phyloP scores from a whole-genome alignment of 169 alveolate genomes.

The Babesia caballi region DNA sequence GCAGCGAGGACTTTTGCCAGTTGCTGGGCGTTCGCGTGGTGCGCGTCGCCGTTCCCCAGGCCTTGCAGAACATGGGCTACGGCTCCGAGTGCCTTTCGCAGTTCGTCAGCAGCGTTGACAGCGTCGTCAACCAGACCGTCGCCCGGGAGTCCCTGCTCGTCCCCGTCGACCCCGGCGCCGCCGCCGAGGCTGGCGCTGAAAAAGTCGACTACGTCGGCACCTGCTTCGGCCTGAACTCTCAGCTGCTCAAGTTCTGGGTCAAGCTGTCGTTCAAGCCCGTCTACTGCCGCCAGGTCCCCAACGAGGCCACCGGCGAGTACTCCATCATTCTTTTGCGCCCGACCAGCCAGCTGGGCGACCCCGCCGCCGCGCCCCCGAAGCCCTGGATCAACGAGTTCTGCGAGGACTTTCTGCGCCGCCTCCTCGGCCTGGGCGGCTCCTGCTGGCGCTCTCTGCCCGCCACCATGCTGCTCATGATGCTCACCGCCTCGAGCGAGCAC shows the following conservation, averaged over 20 bases:
- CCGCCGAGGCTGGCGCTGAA: slow-evolving; percentile 15
- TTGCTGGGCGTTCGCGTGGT: slow-evolving; percentile 90
- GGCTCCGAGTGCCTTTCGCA: slow-evolving; percentile 92
- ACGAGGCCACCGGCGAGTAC: slow-evolving; percentile 96
- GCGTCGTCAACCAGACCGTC: slow-evolving; percentile 28
- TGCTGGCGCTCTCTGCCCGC: slow-evolving; percentile 59
- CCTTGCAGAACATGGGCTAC: slow-evolving; percentile 95
- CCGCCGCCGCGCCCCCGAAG: not conserved
- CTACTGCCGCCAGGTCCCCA: slow-evolving; percentile 90
- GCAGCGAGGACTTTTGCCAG: slow-evolving; percentile 92
- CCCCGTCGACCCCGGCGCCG: slow-evolving; percentile 33
- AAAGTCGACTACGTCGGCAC: slow-evolving; percentile 94
- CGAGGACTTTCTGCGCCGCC: slow-evolving; percentile 40
- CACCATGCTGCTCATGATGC: slow-evolving; percentile 39
- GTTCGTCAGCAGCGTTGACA: slow-evolving; percentile 67
- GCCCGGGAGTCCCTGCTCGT: slow-evolving; percentile 43
- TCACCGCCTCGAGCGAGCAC: slow-evolving; percentile 37
- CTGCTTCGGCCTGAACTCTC: slow-evolving; percentile 94
- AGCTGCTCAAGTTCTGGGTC: slow-evolving; percentile 92
- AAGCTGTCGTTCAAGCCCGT: slow-evolving; percentile 89
- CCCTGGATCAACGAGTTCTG: slow-evolving; percentile 41
- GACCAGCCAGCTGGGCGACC: slow-evolving; percentile 4
- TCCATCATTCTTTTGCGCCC: slow-evolving; percentile 45
- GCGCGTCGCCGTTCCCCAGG: slow-evolving; percentile 99
- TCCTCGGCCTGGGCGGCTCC: slow-evolving; percentile 49